phyloP scores from a whole-genome alignment of 1,284 basidiomycete genomes.

The Irpex lacteus region DNA sequence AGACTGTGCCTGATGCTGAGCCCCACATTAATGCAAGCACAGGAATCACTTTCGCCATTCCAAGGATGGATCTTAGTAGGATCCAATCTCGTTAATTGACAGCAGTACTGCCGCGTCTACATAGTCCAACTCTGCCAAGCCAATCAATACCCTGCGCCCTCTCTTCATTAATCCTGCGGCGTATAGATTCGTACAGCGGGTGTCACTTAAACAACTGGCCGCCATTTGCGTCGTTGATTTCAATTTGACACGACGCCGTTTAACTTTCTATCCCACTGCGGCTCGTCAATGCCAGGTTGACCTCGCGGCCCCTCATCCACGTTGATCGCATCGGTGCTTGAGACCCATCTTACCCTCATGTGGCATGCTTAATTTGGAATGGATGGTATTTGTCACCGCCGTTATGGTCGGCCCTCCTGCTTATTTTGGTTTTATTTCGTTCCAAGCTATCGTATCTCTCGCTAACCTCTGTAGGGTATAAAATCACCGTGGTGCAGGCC shows the following conservation, averaged over 20 bases:
- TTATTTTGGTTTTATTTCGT: not conserved
- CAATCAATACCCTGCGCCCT: not conserved
- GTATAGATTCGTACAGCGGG: not conserved
- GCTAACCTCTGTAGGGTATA: not conserved
- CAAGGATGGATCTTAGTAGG: no score
- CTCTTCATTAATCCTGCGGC: slow-evolving; percentile 1
- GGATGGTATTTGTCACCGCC: no score
- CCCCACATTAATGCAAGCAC: no score
- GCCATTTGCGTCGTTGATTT: not conserved
- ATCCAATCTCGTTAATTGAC: no score
- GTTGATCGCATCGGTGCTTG: not conserved
- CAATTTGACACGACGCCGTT: no score
- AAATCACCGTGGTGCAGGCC: not conserved
- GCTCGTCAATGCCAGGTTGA: no score
- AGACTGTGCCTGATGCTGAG: no score
- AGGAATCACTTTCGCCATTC: no score
- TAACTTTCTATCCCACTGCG: no score
- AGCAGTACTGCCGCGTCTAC: no score
- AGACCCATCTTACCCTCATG: not conserved
- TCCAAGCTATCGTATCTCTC: not conserved
- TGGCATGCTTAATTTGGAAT: no score
- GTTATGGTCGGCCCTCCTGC: not conserved
- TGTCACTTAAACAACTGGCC: not conserved
- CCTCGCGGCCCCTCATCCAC: not conserved
- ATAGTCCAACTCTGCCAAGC: no score